phyloP scores from a whole-genome alignment of 1,284 basidiomycete species.

The Apiotrichum gracile region DNA sequence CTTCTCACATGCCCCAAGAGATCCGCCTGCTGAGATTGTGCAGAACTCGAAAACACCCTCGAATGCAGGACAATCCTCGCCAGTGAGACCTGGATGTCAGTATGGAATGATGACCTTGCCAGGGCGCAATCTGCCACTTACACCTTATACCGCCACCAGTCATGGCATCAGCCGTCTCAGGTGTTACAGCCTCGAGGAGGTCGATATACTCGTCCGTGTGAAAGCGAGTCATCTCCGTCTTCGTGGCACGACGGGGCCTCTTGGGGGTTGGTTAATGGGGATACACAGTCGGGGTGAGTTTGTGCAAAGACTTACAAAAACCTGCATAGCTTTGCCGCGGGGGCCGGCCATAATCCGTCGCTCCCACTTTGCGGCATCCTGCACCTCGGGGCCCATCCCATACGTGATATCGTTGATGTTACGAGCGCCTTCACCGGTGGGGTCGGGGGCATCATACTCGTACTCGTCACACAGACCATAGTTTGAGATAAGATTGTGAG shows the following conservation, averaged over 20 bases:
- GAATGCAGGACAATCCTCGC: constrained; percentile 94
- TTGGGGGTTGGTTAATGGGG: constrained; percentile 34
- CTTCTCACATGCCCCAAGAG: constrained; percentile 74
- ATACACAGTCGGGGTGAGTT: too few species aligned
- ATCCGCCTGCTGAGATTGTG: constrained; percentile 91
- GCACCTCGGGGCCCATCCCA: constrained; percentile 14
- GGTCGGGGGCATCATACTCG: constrained; percentile 24
- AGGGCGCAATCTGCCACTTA: constrained; percentile 48
- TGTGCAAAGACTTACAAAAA: constrained; percentile 77
- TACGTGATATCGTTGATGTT: constrained; percentile 23
- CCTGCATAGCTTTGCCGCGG: constrained; percentile 63
- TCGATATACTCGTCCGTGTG: constrained; percentile 98
- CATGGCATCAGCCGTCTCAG: constrained; percentile 76
- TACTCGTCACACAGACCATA: constrained; percentile 62
- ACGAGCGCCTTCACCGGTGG: constrained; percentile 23
- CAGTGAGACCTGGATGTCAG: constrained; percentile 61
- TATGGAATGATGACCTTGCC: too few species aligned
- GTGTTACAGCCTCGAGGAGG: constrained; percentile 78
- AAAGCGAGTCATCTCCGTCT: constrained; percentile 81
- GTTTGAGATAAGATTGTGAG: constrained; percentile 83
- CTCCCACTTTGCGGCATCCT: constrained; percentile 26
- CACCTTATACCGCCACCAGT: constrained; percentile 78
- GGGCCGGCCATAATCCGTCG: constrained; percentile 28
- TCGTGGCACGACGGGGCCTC: constrained; percentile 73
- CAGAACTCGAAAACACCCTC: constrained; percentile 97